These are phyloP conservation scores for Scenedesmus sp. DNA, from an alignment of 163 green algal species.

Conservation along the genomic window DNA sequence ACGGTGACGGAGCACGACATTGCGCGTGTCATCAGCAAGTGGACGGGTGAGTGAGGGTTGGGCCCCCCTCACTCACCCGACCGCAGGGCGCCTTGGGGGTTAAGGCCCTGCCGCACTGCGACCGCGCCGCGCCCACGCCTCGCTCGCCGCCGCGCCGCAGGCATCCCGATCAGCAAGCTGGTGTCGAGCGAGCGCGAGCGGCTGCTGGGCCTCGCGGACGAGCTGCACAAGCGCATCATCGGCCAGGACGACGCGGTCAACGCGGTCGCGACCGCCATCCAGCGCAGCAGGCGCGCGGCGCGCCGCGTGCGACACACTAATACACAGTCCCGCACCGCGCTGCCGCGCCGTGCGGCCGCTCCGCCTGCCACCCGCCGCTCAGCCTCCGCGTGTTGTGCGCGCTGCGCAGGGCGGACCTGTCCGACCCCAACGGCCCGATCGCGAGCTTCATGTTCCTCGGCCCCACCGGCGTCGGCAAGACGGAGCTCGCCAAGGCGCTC, in stretches of 20 bases:
- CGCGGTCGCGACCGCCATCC: constrained; percentile 76
- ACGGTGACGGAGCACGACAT: constrained; percentile 86
- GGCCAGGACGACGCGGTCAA: constrained; percentile 72
- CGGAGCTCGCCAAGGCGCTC: constrained; percentile 89
- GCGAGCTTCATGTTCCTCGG: constrained; percentile 96
- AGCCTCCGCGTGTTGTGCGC: background rate
- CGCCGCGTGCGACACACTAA: too few species aligned
- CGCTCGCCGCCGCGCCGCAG: too few species aligned
- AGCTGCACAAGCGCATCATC: constrained; percentile 77
- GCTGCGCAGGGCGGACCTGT: constrained; percentile 72
- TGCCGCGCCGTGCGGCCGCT: too few species aligned
- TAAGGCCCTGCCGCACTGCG: too few species aligned
- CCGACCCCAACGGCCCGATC: constrained; percentile 73
- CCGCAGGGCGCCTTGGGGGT: too few species aligned
- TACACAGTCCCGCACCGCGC: too few species aligned
- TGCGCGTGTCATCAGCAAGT: constrained; percentile 75
- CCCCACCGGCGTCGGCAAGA: constrained; percentile 92
- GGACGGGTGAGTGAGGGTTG: too few species aligned
- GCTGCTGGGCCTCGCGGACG: constrained; percentile 60
- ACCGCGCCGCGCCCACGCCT: too few species aligned
- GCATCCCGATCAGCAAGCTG: constrained; percentile 61
- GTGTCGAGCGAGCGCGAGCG: constrained; percentile 54
- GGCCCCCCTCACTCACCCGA: too few species aligned
- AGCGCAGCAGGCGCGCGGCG: constrained; percentile 29
- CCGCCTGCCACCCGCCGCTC: too few species aligned